Base-by-base conservation (phyloP, 768 basidiomycete species). In the Sistotremastrum niveocremeum region DNA sequence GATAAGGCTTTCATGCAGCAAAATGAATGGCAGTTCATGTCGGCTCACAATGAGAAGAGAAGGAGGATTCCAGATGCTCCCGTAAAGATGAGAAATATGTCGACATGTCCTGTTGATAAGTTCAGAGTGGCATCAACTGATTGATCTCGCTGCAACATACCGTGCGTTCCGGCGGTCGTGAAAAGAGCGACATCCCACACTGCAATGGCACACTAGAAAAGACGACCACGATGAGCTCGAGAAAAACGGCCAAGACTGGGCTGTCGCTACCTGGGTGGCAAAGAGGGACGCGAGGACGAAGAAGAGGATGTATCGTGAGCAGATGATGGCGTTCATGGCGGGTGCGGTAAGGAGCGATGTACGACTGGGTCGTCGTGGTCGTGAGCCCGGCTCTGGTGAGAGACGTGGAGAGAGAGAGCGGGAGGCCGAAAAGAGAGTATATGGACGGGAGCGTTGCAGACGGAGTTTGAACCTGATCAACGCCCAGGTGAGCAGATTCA, bases 211-310 rank as follows among this genome's bases (percentile, higher is more conserved):
- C 36, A 37, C 44, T 20, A 42, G 44, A 33, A 37, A 4, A n/a
- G 29, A 38, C 42, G 28, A 28, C 28, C 33, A 44, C 44, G 45
- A 8, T 37, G 34, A 39, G 9, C 9, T 37, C 34, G 12, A 34
- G 41, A 11, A 6, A 43, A 48, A 28, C 33, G 32, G 12, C 55
- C 34, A 58, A 46, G 37, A 60, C 48, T 46, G 64, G 59, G 39
- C 69, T 61, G 51, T 81, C 62, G 52, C 73, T 73, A 39, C 81
- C 82, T 81, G 84, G 12, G 79, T 76, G 46, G 81, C 76, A 32
- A 76, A 68, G 53, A 74, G 77, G 49, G 76, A 73, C 46, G 76
- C 67, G 53, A 81, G 65, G 41, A 80, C 77, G 64, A 73, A 81
- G 60, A 73, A 84, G 51, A 75, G 57, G 52, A 77, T 48, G 39